Percentiles rank a stretch among this genome's conserved stretches.
phyloP scores from a whole-genome alignment of 202 grass and related monocot species.

The Zoysia matrella region DNA sequence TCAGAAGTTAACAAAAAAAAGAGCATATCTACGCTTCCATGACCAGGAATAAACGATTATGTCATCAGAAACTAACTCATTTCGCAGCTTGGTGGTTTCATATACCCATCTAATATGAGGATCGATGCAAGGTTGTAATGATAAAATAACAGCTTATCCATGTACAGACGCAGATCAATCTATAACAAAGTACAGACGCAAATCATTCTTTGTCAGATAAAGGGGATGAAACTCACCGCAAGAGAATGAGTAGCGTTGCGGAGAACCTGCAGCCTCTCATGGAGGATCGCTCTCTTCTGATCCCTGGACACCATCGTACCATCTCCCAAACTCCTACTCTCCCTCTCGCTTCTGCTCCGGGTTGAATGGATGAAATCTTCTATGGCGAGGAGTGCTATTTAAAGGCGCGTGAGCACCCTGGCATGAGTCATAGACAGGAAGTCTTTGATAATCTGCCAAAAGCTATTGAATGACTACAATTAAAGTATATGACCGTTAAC shows the following conservation, averaged over 20 bases:
- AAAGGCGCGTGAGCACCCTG: conserved; percentile 36
- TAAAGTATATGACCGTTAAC: background rate
- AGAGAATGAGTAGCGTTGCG: conserved; percentile 68
- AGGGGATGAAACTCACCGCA: conserved; percentile 52
- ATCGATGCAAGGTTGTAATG: background rate
- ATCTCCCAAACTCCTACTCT: background rate
- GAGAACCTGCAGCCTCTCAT: conserved; percentile 74
- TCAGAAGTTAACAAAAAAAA: background rate
- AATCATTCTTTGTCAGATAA: background rate
- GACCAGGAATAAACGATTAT: too few species aligned
- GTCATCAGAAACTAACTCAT: background rate
- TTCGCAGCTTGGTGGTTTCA: background rate
- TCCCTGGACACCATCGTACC: conserved; percentile 65
- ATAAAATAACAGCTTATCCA: background rate
- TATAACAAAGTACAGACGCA: too few species aligned
- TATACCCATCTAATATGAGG: background rate
- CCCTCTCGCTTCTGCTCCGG: background rate
- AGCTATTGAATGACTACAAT: background rate
- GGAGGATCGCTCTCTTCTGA: conserved; percentile 59
- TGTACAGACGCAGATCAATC: too few species aligned
- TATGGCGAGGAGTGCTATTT: conserved; percentile 37
- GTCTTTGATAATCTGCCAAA: conserved; percentile 20
- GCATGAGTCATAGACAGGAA: conserved; percentile 8
- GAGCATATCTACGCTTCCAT: too few species aligned
- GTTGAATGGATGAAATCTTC: conserved; percentile 27